Conservation (phyloP, 129 eudicot genomes). For the Deinandra increscens region DNA sequence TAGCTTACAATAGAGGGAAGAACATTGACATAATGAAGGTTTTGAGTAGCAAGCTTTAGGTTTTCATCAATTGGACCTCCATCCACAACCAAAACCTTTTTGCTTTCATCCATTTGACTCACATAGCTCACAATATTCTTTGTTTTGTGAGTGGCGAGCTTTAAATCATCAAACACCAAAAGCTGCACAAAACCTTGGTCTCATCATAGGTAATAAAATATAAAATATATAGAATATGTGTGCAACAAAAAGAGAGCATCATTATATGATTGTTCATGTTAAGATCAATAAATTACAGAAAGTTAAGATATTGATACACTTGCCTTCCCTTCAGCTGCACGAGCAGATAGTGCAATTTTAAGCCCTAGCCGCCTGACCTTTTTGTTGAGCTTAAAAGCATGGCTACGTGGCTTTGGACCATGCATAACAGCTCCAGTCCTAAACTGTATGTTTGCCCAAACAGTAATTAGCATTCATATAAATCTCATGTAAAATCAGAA, state of each 20-base stretch:
- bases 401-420: constrained; percentile 97
- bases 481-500: neutral
- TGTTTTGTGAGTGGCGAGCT: constrained; percentile 81
- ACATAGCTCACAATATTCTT: constrained; percentile 75
- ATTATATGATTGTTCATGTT: neutral
- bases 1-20: constrained; percentile 87
- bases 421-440: constrained; percentile 86
- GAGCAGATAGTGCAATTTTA: constrained; percentile 84
- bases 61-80: constrained; percentile 79
- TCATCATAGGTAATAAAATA: neutral
- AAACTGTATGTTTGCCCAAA: constrained; percentile 62
- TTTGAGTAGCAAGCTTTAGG: constrained; percentile 82
- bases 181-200: constrained; percentile 51
- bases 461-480: constrained; percentile 4
- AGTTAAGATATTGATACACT: constrained; percentile 23
- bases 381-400: constrained; percentile 89
- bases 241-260: neutral
- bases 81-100: constrained; percentile 80
- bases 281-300: neutral
- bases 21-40: constrained; percentile 76
- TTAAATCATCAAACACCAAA: constrained; percentile 74
- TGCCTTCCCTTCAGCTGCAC: constrained; percentile 99
- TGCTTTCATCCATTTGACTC: constrained; percentile 63
- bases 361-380: constrained; percentile 85
- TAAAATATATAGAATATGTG: neutral